Evolutionary conservation across 306 rosid species (phyloP).

Genomic region (Alnus rubra): DNA sequence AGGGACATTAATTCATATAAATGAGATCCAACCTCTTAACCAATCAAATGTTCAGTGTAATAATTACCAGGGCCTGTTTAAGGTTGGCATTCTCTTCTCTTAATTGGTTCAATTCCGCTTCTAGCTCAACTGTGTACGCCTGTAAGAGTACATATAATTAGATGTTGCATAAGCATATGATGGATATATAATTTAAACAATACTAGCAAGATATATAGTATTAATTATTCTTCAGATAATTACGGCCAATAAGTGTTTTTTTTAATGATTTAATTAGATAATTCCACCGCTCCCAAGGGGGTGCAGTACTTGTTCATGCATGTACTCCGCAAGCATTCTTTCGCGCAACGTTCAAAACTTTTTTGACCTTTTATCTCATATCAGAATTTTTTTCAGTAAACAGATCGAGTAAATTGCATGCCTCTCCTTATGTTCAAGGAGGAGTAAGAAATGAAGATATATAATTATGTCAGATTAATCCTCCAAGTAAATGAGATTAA

Average conservation of each 20-base stretch:
- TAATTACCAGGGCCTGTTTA: slow-evolving; percentile 72
- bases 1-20: neutral
- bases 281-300: too few relatives aligned
- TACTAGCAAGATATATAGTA: neutral
- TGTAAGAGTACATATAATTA: slow-evolving; percentile 14
- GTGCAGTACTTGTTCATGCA: too few relatives aligned
- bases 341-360: too few relatives aligned
- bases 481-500: too few relatives aligned
- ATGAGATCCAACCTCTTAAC: neutral
- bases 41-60: slow-evolving; percentile 9
- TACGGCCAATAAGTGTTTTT: too few relatives aligned
- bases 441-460: too few relatives aligned
- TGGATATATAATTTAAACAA: neutral
- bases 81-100: slow-evolving; percentile 71
- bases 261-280: too few relatives aligned
- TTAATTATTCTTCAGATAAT: neutral
- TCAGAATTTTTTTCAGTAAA: too few relatives aligned
- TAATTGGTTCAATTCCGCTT: slow-evolving; percentile 81
- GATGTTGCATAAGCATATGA: neutral
- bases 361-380: too few relatives aligned
- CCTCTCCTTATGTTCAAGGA: too few relatives aligned
- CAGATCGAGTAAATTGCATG: too few relatives aligned
- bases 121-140: slow-evolving; percentile 93
- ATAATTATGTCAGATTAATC: neutral
- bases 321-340: too few relatives aligned